Conservation (phyloP, 2,329 filamentous ascomycete species). For the Botryosphaeria agaves region DNA sequence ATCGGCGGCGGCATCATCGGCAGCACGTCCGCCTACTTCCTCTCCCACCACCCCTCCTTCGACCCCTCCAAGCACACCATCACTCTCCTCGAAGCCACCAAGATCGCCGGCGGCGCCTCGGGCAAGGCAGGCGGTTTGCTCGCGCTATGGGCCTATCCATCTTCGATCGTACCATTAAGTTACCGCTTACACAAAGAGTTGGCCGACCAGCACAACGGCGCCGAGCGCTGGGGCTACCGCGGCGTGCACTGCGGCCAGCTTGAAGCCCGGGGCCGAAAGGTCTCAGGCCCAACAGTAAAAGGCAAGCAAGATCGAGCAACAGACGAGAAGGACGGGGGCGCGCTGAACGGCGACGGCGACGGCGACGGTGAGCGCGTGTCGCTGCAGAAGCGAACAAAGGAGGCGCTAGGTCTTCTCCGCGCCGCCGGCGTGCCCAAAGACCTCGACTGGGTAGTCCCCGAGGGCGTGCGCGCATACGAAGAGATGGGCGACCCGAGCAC, state of each 20-base stretch:
- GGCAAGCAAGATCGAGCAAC: constrained; percentile 11
- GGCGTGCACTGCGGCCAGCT: constrained; percentile 56
- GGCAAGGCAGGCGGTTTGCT: constrained; percentile 89
- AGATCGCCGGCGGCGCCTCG: constrained; percentile 78
- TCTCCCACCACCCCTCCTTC: constrained; percentile 73
- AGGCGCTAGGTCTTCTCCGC: constrained; percentile 31
- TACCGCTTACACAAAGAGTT: constrained; percentile 72
- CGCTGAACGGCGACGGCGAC: constrained; percentile 9
- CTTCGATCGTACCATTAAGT: constrained; percentile 66
- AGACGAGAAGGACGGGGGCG: constrained; percentile 12
- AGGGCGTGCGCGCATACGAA: constrained; percentile 51
- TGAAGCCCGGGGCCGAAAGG: constrained; percentile 29
- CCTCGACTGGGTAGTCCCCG: constrained; percentile 66
- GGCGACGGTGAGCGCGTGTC: constrained; percentile 24
- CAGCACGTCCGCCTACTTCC: constrained; percentile 75
- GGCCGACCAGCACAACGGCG: constrained; percentile 67
- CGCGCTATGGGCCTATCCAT: constrained; percentile 81
- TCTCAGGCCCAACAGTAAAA: constrained; percentile 8
- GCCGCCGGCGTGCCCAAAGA: constrained; percentile 53
- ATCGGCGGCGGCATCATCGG: constrained; percentile 76
- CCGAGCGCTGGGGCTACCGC: constrained; percentile 72
- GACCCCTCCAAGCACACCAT: constrained; percentile 58
- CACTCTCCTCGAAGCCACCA: constrained; percentile 71
- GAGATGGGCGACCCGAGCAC: constrained; percentile 68
- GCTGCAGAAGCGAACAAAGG: constrained; percentile 35